Conservation (phyloP, 2,329 filamentous ascomycete species). For the Penicillium hordei region DNA sequence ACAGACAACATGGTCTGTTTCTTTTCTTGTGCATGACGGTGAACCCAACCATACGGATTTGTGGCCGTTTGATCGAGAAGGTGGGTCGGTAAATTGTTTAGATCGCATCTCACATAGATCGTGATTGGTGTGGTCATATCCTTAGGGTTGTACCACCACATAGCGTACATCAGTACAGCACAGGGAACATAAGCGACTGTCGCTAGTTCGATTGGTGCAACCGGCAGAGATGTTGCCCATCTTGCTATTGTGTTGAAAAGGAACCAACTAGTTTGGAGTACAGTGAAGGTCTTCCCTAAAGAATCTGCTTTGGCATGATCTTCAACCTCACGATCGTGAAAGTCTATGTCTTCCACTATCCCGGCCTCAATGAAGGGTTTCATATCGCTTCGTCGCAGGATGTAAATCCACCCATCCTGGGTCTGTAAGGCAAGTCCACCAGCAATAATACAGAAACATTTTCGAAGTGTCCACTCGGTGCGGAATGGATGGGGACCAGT, state of each 20-base stretch:
- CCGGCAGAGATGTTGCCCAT: not conserved
- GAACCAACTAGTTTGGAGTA: constrained; percentile 17
- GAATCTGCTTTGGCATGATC: constrained; percentile 20
- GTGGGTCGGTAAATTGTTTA: not conserved
- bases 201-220: too few relatives aligned
- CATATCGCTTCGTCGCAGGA: constrained; percentile 4
- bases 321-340: constrained; percentile 10
- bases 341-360: not conserved
- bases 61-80: not conserved
- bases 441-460: not conserved
- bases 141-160: not conserved
- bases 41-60: not conserved
- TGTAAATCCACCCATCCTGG: constrained; percentile 10
- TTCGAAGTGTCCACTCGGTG: not conserved
- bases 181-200: too few relatives aligned
- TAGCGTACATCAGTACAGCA: not conserved
- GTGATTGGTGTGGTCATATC: not conserved
- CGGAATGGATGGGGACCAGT: not conserved
- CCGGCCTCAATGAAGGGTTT: constrained; percentile 12
- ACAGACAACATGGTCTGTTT: not conserved
- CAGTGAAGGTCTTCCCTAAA: constrained; percentile 13
- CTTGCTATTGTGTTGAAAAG: constrained; percentile 11
- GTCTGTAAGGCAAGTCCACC: constrained; percentile 5
- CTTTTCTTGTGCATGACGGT: not conserved
- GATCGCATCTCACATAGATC: not conserved